Evolutionary conservation across 257 asterid genomes (phyloP).

Genomic region (Fraxinus americana): DNA sequence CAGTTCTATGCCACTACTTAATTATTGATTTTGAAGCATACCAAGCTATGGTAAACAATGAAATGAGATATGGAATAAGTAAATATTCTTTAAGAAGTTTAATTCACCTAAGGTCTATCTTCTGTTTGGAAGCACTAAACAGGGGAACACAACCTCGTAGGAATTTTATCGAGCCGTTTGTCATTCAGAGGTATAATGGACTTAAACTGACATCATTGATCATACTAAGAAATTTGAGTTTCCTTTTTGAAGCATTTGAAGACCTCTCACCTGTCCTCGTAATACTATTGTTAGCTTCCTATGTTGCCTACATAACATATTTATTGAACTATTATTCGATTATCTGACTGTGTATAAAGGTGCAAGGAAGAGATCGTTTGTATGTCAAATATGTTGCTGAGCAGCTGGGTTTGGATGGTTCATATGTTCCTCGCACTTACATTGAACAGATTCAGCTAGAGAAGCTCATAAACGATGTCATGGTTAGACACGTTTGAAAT

Average conservation of each 20-base stretch:
- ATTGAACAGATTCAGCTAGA: constrained; percentile 97
- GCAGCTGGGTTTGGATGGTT: constrained; percentile 87
- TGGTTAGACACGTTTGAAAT: constrained; percentile 53
- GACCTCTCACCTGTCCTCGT: constrained; percentile 1
- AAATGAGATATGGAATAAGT: background rate
- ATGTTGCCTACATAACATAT: constrained; percentile 21
- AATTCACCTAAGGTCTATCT: background rate
- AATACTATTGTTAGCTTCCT: constrained; percentile 8
- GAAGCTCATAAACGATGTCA: constrained; percentile 89
- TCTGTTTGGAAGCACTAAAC: background rate
- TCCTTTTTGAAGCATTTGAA: constrained; percentile 8
- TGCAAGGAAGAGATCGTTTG: constrained; percentile 92
- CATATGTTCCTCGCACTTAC: constrained; percentile 88
- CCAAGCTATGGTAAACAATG: background rate
- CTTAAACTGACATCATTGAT: background rate
- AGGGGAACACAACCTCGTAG: background rate
- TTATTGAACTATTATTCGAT: constrained; percentile 24
- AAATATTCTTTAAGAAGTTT: background rate
- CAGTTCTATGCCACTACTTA: background rate
- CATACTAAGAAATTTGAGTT: constrained; percentile 2
- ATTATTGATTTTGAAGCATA: background rate
- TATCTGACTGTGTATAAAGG: constrained; percentile 44
- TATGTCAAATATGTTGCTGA: constrained; percentile 74
- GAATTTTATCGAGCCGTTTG: background rate
- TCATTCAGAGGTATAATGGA: background rate